Conservation (phyloP, 306 rosid genomes). For the Malus fusca region DNA sequence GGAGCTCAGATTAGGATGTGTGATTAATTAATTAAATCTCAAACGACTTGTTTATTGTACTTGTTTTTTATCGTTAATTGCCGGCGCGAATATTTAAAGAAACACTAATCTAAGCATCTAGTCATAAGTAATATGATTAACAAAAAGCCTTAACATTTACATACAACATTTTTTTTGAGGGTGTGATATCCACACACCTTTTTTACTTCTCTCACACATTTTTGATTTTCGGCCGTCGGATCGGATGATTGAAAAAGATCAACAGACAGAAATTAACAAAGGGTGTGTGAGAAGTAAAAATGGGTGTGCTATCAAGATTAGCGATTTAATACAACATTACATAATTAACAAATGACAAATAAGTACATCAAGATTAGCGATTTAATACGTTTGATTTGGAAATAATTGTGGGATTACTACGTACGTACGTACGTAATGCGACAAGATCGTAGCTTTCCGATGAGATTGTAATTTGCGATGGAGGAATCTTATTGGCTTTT, state of each 20-base stretch:
- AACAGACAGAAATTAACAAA: too few species aligned
- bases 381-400: neutral
- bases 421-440: neutral
- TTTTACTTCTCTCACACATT: too few species aligned
- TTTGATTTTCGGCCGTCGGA: too few species aligned
- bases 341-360: too few species aligned
- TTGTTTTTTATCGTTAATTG: neutral
- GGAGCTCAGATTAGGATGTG: conserved; percentile 10
- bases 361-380: conserved; percentile 3
- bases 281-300: too few species aligned
- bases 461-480: neutral
- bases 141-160: neutral
- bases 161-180: neutral
- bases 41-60: neutral
- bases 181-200: too few species aligned
- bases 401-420: neutral
- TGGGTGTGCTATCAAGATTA: too few species aligned
- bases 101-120: neutral
- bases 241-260: too few species aligned
- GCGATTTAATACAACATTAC: too few species aligned
- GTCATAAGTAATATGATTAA: neutral
- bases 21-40: neutral
- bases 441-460: conserved; percentile 1
- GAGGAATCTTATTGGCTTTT: conserved; percentile 17
- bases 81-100: conserved; percentile 4